Evolutionary conservation across 1,284 basidiomycete species (phyloP).

Genomic region (Fomitiporia mediterranea): DNA sequence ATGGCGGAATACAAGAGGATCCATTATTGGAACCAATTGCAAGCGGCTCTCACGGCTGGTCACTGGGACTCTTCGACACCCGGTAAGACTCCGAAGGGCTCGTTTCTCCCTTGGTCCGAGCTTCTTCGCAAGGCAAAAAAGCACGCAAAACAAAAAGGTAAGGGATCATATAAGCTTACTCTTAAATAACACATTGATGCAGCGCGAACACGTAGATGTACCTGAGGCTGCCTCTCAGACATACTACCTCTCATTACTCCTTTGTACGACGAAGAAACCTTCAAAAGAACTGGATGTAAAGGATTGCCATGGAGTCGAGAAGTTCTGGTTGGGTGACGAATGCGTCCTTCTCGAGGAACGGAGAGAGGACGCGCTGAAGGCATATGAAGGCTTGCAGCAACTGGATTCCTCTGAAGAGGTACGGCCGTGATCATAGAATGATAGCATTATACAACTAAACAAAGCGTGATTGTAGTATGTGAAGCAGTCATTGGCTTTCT

Average conservation of each 20-base stretch:
- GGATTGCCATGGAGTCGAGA: constrained; percentile 33
- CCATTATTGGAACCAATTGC: constrained; percentile 71
- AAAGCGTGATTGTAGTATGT: constrained; percentile 41
- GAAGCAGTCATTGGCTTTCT: constrained; percentile 65
- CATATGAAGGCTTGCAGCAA: constrained; percentile 48
- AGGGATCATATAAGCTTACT: not conserved
- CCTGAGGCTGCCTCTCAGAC: constrained; percentile 64
- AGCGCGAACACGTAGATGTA: constrained; percentile 47
- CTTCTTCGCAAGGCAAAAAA: constrained; percentile 87
- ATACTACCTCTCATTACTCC: constrained; percentile 55
- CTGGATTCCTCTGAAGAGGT: constrained; percentile 57
- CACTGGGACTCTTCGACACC: constrained; percentile 59
- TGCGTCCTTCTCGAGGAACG: constrained; percentile 51
- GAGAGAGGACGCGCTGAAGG: constrained; percentile 45
- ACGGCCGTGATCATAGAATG: constrained; percentile 30
- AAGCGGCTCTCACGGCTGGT: constrained; percentile 61
- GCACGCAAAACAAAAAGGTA: constrained; percentile 47
- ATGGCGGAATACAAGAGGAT: constrained; percentile 54
- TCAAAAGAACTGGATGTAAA: constrained; percentile 39
- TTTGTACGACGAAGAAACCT: constrained; percentile 39
- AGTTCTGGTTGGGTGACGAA: constrained; percentile 48
- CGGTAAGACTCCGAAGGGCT: constrained; percentile 57
- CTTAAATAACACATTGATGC: not conserved
- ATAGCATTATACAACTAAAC: constrained; percentile 15
- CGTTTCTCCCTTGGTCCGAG: constrained; percentile 68